These are phyloP conservation scores for Trapa incisa DNA, from an alignment of 345 rosid species.

Conservation along the genomic window DNA sequence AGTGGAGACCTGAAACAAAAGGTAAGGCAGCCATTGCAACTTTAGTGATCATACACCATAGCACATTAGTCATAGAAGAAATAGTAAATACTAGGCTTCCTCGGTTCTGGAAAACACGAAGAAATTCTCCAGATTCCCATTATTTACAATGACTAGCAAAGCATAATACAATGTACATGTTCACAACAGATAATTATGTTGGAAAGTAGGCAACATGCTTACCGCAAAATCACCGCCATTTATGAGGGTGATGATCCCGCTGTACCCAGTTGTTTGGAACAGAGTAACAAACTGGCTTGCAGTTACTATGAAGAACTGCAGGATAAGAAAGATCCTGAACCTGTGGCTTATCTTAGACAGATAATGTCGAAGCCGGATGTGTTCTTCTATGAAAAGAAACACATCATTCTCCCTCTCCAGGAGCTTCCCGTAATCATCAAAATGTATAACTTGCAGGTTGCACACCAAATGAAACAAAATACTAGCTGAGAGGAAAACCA, in stretches of 20 bases:
- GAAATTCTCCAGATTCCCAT: no score
- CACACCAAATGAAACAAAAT: slow-evolving; percentile 75
- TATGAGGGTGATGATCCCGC: slow-evolving; percentile 45
- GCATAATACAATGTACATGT: no score
- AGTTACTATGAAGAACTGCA: slow-evolving; percentile 64
- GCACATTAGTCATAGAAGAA: no score
- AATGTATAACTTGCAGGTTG: slow-evolving; percentile 86
- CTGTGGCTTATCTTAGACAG: slow-evolving; percentile 94
- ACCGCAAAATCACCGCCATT: slow-evolving; percentile 92
- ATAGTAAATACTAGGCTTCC: no score
- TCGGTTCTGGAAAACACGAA: no score
- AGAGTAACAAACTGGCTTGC: slow-evolving; percentile 63
- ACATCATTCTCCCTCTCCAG: slow-evolving; percentile 60
- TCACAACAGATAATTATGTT: not conserved
- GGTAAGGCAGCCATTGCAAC: no score
- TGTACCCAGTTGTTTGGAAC: slow-evolving; percentile 60
- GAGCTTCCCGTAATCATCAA: slow-evolving; percentile 62
- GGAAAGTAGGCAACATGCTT: slow-evolving; percentile 17
- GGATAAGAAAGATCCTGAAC: slow-evolving; percentile 77
- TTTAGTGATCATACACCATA: no score
- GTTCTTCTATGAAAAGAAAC: slow-evolving; percentile 52
- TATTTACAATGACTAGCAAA: no score
- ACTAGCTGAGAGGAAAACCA: slow-evolving; percentile 60
- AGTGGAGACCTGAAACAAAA: slow-evolving; percentile 45
- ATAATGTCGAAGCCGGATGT: slow-evolving; percentile 54